Base-by-base conservation (phyloP, 2,329 filamentous ascomycete genomes). In the Ceratocystis albifundus region DNA sequence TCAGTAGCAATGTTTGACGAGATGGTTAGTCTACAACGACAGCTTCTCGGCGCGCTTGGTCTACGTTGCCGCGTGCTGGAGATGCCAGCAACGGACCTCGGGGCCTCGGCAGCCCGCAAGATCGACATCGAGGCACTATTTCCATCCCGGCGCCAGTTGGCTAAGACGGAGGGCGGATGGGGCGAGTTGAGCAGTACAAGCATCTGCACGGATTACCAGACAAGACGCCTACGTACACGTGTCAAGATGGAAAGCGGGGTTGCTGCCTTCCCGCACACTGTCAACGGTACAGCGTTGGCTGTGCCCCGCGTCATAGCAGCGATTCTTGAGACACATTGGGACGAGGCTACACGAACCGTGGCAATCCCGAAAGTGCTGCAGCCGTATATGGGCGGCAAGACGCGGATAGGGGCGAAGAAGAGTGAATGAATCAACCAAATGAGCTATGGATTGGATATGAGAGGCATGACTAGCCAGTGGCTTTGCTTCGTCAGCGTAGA, bases 161-260 rank as follows among this genome's bases (percentile, higher is more conserved):
- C 66, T 36, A 68, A 70, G 55, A 70, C 80, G 66, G 82, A 87
- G 70, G 80, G 83, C 10, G 91, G 90, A 36, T 99, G 92, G 88
- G 94, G 94, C 61, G 94, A 99, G 76, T 87, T 99, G 64, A 96
- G 92, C 0, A 93, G 88, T 55, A 86, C 90, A 0, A 95, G 89
- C 69, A 87, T 93, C 71, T 99, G 94, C 76, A 94, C 90, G 1
- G 94, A 99, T 75, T 99, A 97, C 76, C 94, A 99, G 78, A 88
- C 84, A 30, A 82, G 94, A 32, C 82, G 94, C 17, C 79, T 99
- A 45, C 87, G 84, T 32, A 96, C 94, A 15, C 82, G 88, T 50
- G 79, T 89, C 59, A 84, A 36, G 96, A 92, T 15, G 82, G 88
- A 57, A 78, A 89, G 61, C 85, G 86, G 69, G 69, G 84, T 82